Percentiles rank a stretch among this genome's conserved stretches.
These are phyloP conservation scores for Trifolium fragiferum DNA, from an alignment of 306 rosid species.

Conservation along the genomic window DNA sequence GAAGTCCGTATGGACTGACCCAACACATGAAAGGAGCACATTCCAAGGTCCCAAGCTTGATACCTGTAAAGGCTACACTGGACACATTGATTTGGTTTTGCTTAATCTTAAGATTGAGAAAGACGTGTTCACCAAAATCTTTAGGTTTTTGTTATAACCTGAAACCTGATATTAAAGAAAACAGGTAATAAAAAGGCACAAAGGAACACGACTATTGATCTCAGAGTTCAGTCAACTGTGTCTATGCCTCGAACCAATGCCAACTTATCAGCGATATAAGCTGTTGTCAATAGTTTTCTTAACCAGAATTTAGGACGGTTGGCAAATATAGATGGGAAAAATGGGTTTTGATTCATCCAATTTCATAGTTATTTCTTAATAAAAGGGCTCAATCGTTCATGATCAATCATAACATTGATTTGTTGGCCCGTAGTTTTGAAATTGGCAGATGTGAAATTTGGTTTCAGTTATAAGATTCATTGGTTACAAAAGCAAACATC, in stretches of 20 bases:
- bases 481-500: conserved; percentile 16
- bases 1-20: too few species aligned
- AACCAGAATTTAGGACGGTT: conserved; percentile 9
- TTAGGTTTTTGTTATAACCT: not conserved
- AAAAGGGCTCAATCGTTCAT: not conserved
- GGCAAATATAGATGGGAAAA: not conserved
- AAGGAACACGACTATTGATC: too few species aligned
- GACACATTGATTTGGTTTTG: not conserved
- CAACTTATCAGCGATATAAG: too few species aligned
- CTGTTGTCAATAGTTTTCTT: too few species aligned
- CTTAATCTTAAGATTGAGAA: not conserved
- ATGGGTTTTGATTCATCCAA: conserved; percentile 34
- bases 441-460: conserved; percentile 20
- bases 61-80: too few species aligned
- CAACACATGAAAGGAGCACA: too few species aligned
- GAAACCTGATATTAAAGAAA: too few species aligned
- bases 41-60: too few species aligned
- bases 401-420: not conserved
- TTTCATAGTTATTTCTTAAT: not conserved
- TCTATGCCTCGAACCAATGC: too few species aligned
- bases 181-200: too few species aligned
- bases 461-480: conserved; percentile 18
- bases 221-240: too few species aligned
- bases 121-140: not conserved
- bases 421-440: conserved; percentile 12